A percentile compares a stretch with the other conserved stretches of the same genome.
Evolutionary conservation across 495 filamentous ascomycete species (phyloP).

Genomic region (Neohortaea acidophila): DNA sequence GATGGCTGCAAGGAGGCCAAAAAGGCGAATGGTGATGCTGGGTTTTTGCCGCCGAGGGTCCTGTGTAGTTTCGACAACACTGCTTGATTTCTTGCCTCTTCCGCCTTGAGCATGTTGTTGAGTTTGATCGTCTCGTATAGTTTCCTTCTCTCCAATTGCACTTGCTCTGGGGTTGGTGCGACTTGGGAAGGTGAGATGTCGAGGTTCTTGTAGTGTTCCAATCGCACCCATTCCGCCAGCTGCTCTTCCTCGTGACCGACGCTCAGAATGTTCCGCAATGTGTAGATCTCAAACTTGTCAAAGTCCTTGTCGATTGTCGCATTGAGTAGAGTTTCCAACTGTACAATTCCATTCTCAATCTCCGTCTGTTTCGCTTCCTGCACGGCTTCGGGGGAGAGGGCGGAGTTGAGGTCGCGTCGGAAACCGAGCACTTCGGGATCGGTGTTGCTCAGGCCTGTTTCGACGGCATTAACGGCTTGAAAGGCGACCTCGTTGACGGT

Average conservation of each 20-base stretch:
- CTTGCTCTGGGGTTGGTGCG: constrained; percentile 44
- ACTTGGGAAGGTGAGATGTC: constrained; percentile 17
- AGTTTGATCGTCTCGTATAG: constrained; percentile 70
- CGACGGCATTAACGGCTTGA: constrained; percentile 66
- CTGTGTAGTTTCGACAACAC: constrained; percentile 54
- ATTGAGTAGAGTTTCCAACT: constrained; percentile 89
- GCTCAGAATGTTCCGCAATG: constrained; percentile 73
- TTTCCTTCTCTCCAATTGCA: constrained; percentile 56
- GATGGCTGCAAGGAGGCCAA: constrained; percentile 11
- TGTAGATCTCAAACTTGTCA: constrained; percentile 68
- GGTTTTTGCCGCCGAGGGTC: constrained; percentile 30
- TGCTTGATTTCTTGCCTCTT: constrained; percentile 59
- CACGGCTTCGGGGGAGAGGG: constrained; percentile 26
- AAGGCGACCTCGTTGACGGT: constrained; percentile 80
- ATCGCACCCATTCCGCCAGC: constrained; percentile 56
- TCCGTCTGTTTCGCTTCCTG: constrained; percentile 48
- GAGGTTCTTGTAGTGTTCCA: constrained; percentile 70
- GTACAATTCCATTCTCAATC: constrained; percentile 78
- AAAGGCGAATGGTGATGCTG: constrained; percentile 35
- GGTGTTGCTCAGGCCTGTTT: constrained; percentile 57
- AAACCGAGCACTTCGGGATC: constrained; percentile 67
- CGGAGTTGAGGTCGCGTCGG: constrained; percentile 11
- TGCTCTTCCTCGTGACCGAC: constrained; percentile 36
- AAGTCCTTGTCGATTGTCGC: constrained; percentile 62
- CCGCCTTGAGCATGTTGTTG: constrained; percentile 55